These are phyloP conservation scores for Taiozyma sp. DNA, from an alignment of 1,139 yeast genomes.

Conservation along the genomic window DNA sequence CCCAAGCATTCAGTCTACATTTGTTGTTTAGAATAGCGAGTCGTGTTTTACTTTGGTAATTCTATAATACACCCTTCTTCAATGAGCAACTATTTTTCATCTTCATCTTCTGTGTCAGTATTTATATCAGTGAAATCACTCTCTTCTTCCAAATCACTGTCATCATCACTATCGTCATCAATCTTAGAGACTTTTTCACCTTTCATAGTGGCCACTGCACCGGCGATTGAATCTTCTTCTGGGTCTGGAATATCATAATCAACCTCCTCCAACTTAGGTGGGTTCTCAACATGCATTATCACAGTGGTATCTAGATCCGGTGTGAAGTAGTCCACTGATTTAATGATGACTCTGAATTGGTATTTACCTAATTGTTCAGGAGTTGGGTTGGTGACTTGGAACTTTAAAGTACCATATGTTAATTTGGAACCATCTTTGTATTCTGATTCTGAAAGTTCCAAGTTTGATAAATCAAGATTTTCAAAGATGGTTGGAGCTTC, in stretches of 20 bases:
- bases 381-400: conserved; percentile 67
- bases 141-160: conserved; percentile 26
- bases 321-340: conserved; percentile 67
- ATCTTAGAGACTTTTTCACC: conserved; percentile 49
- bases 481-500: conserved; percentile 62
- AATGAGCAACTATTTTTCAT: conserved; percentile 8
- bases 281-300: conserved; percentile 52
- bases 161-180: conserved; percentile 37
- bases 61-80: too few species aligned
- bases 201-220: conserved; percentile 58
- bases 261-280: conserved; percentile 38
- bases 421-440: conserved; percentile 35
- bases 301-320: conserved; percentile 67
- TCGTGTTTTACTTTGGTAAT: too few species aligned
- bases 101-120: conserved; percentile 39
- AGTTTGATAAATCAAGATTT: conserved; percentile 51
- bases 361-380: conserved; percentile 61
- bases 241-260: conserved; percentile 61
- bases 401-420: conserved; percentile 63
- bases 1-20: too few species aligned
- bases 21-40: too few species aligned
- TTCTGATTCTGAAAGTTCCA: conserved; percentile 46
- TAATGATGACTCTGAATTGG: conserved; percentile 61
- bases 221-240: conserved; percentile 61
- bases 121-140: conserved; percentile 38